Conservation (phyloP, 371 early-diverging fungal genomes). For the Mortierella sp. region DNA sequence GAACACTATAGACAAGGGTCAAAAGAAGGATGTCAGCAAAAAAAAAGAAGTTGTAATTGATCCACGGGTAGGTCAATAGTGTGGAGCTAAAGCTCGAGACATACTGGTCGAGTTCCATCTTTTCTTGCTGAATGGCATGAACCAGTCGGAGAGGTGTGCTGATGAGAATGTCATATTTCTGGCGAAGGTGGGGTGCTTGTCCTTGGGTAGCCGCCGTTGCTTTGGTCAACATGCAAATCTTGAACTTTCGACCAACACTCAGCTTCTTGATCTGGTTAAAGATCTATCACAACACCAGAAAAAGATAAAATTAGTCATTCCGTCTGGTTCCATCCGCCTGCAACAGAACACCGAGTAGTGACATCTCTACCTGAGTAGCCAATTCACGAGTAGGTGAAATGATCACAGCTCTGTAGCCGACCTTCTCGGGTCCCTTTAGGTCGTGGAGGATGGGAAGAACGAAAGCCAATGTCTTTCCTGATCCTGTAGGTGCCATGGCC, state of each 20-base stretch:
- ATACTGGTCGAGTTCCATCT: slow-evolving; percentile 79
- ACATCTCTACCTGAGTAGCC: slow-evolving; percentile 81
- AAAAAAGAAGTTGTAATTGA: not conserved
- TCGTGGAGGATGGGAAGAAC: slow-evolving; percentile 91
- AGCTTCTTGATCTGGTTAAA: slow-evolving; percentile 79
- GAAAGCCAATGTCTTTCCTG: slow-evolving; percentile 99
- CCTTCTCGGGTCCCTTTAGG: slow-evolving; percentile 77
- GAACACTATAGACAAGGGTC: slow-evolving; percentile 56
- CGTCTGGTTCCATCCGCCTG: not conserved
- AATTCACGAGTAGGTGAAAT: slow-evolving; percentile 98
- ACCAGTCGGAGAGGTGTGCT: slow-evolving; percentile 93
- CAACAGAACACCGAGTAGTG: not conserved
- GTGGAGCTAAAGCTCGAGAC: slow-evolving; percentile 1
- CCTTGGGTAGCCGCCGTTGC: slow-evolving; percentile 71
- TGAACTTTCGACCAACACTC: slow-evolving; percentile 76
- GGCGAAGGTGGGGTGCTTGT: slow-evolving; percentile 71
- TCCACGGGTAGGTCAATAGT: not conserved
- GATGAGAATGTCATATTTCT: slow-evolving; percentile 89
- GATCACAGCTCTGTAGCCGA: slow-evolving; percentile 88
- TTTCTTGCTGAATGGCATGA: slow-evolving; percentile 82
- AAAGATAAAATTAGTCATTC: not conserved
- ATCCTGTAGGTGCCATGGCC: slow-evolving; percentile 95
- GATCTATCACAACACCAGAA: slow-evolving; percentile 60
- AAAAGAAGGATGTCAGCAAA: not conserved
- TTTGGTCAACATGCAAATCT: slow-evolving; percentile 84